phyloP scores from a whole-genome alignment of 2,329 filamentous ascomycete species.

The Claviceps pazoutovae region DNA sequence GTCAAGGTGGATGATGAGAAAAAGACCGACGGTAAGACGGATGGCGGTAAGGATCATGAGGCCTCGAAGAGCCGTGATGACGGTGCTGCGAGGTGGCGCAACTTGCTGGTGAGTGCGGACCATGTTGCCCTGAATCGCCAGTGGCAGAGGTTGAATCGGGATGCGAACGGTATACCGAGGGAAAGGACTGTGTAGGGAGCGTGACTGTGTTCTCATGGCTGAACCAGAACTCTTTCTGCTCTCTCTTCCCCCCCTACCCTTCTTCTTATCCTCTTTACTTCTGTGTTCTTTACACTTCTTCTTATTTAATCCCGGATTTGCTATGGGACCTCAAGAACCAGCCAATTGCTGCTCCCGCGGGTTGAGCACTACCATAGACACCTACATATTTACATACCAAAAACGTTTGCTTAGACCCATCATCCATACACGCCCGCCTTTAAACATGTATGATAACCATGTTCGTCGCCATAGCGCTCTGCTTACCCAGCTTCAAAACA shows the following conservation, averaged over 20 bases:
- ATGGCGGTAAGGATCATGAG: background rate
- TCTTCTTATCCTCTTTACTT: background rate
- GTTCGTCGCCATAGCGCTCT: slow-evolving; percentile 13
- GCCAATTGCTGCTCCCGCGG: background rate
- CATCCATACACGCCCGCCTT: background rate
- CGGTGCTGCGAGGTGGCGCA: slow-evolving; percentile 17
- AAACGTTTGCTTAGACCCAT: background rate
- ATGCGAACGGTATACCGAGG: slow-evolving; percentile 10
- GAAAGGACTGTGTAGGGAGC: background rate
- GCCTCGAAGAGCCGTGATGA: slow-evolving; percentile 1
- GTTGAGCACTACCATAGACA: background rate
- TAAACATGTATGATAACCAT: slow-evolving; percentile 9
- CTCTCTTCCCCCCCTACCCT: background rate
- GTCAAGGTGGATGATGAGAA: slow-evolving; percentile 10
- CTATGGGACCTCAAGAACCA: too few relatives aligned
- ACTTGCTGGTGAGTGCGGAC: slow-evolving; percentile 20
- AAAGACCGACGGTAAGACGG: slow-evolving; percentile 7
- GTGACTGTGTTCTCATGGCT: background rate
- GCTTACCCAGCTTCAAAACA: slow-evolving; percentile 2
- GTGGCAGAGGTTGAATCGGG: slow-evolving; percentile 18
- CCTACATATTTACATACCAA: background rate
- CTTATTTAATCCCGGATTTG: too few relatives aligned
- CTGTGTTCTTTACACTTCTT: background rate
- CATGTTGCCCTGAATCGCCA: slow-evolving; percentile 20
- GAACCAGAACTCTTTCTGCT: background rate